Percentiles rank a stretch among this genome's conserved stretches.
Conservation (phyloP, 2,329 filamentous ascomycete species). For the Ophiosphaerella korrae region DNA sequence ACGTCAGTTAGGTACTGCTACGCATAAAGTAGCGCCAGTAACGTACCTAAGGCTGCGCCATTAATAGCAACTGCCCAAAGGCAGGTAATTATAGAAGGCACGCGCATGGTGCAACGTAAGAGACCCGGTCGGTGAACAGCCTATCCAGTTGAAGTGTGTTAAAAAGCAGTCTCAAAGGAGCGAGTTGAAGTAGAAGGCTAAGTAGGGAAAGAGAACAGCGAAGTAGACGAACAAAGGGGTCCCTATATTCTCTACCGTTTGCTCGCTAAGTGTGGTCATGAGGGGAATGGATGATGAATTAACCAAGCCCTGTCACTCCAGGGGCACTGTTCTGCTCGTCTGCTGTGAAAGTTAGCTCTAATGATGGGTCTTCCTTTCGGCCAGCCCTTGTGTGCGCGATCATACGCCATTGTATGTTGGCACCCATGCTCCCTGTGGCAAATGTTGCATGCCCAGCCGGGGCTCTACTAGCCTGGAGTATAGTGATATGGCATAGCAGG, state of each 20-base stretch:
- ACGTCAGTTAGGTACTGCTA: slow-evolving; percentile 4
- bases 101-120: slow-evolving; percentile 23
- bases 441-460: slow-evolving; percentile 13
- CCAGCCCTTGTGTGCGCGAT: slow-evolving; percentile 19
- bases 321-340: slow-evolving; percentile 8
- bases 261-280: slow-evolving; percentile 7
- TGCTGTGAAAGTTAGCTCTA: slow-evolving; percentile 13
- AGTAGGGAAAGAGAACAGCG: slow-evolving; percentile 4
- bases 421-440: slow-evolving; percentile 7
- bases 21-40: background rate
- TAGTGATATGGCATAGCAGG: slow-evolving; percentile 8
- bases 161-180: slow-evolving; percentile 2
- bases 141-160: background rate
- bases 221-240: slow-evolving; percentile 3
- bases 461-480: slow-evolving; percentile 5
- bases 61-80: slow-evolving; percentile 34
- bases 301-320: slow-evolving; percentile 4
- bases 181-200: slow-evolving; percentile 7
- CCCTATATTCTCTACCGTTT: slow-evolving; percentile 13
- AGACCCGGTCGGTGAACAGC: too few species aligned
- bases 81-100: slow-evolving; percentile 33
- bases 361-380: slow-evolving; percentile 16
- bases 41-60: slow-evolving; percentile 24
- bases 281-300: slow-evolving; percentile 5
- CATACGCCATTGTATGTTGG: slow-evolving; percentile 23